Evolutionary conservation across 169 alveolate species (phyloP), one percentile per base, ranked within the genome.

Genomic region (Plasmodium cynomolgi): DNA sequence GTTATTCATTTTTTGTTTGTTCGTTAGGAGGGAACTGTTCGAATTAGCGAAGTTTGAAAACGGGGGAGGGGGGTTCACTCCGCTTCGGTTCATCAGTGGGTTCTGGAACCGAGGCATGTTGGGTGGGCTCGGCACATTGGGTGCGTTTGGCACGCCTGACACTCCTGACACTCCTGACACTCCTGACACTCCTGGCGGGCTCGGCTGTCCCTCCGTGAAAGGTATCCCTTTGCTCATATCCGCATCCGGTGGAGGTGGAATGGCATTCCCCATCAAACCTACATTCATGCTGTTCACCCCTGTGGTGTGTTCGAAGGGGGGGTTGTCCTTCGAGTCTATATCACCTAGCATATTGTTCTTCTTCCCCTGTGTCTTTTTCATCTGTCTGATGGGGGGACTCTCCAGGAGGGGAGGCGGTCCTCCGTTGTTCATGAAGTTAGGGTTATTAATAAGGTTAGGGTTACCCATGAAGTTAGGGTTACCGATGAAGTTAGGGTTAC

Each of bases 171-270:
- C 9, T 2, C 41, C 23, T 79, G 17, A n/a, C n/a, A n/a, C n/a
- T n/a, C n/a, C n/a, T 0, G 50, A 17, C 17, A 8, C 9, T 2
- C 41, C 23, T 79, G 17, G 11, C 5, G 56, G 34, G n/a, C 17
- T 17, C 13, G 54, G 41, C 11, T 5, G 31, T 3, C 29, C 26
- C 13, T 34, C 84, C 23, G 23, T 50, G 62, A 50, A 50, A 17
- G 47, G 26, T 29, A 41, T 90, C 34, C 83, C 83, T 47, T 74
- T 81, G 17, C 50, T 90, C 15, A 80, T 15, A 17, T 90, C 94
- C 82, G 13, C 44, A 13, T 90, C 94, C 2, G 91, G 91, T 5
- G 91, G 91, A 13, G 91, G 91, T 0, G 94, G 94, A 15, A 81
- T 90, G 17, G 26, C 83, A 44, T 84, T 84, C n/a, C 1, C 13